Conservation (phyloP, 352 stramenopile species). For the Stramenopiles sp. region DNA sequence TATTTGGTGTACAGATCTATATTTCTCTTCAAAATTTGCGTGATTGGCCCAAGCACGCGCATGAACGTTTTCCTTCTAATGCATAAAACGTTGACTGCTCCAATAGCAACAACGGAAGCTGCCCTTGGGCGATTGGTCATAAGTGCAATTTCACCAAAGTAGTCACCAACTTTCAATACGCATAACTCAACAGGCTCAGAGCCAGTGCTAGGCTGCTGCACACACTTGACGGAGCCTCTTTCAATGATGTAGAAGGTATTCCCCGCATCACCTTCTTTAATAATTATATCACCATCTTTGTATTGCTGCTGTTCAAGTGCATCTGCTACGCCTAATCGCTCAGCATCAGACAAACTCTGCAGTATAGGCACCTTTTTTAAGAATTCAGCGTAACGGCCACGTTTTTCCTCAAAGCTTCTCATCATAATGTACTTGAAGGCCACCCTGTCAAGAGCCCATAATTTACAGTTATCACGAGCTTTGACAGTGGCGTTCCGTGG, state of each 20-base stretch:
- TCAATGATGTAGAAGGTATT: conserved; percentile 64
- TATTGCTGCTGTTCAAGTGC: conserved; percentile 58
- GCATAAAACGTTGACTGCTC: conserved; percentile 21
- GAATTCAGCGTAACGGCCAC: conserved; percentile 56
- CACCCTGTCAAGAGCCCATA: conserved; percentile 69
- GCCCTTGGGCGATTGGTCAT: conserved; percentile 18
- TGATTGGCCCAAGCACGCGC: conserved; percentile 57
- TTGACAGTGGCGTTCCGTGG: conserved; percentile 48
- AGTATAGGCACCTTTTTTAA: conserved; percentile 40
- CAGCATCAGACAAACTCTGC: conserved; percentile 15
- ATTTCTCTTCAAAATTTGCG: conserved; percentile 69
- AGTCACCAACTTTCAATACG: conserved; percentile 20
- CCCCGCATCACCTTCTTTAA: conserved; percentile 58
- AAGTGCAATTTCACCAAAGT: conserved; percentile 33
- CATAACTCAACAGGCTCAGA: not conserved
- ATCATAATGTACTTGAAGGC: conserved; percentile 80
- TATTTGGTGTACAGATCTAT: conserved; percentile 67
- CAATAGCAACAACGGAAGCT: conserved; percentile 23
- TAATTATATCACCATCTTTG: conserved; percentile 45
- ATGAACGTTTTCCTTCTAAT: conserved; percentile 25
- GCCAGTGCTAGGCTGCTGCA: not conserved
- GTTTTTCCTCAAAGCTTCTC: conserved; percentile 47
- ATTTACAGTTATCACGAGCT: conserved; percentile 33
- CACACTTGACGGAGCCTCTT: conserved; percentile 35
- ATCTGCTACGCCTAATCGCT: conserved; percentile 34